phyloP scores from a whole-genome alignment of 345 rosid species.

The Heritiera littoralis region DNA sequence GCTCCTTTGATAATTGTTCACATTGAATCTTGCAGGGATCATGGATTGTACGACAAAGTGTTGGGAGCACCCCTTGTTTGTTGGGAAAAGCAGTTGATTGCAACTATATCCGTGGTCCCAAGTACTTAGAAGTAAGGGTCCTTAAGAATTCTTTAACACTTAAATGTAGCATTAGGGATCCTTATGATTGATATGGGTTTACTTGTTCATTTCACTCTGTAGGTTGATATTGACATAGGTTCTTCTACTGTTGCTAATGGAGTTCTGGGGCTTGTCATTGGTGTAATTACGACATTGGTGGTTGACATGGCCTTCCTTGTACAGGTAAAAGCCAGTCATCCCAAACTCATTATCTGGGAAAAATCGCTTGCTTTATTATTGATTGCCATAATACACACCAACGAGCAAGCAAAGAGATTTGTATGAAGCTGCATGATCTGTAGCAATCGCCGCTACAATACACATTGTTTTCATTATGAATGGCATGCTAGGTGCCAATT shows the following conservation, averaged over 20 bases:
- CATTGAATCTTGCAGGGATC: slow-evolving; percentile 70
- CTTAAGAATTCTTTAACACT: not conserved
- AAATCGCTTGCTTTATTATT: not conserved
- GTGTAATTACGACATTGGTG: slow-evolving; percentile 88
- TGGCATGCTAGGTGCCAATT: not conserved
- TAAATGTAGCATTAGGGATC: not conserved
- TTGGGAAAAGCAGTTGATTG: slow-evolving; percentile 96
- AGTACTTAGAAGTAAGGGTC: slow-evolving; percentile 76
- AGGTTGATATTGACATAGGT: slow-evolving; percentile 97
- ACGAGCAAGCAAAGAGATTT: slow-evolving; percentile 2
- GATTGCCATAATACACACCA: not conserved
- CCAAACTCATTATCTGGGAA: not conserved
- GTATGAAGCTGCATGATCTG: not conserved
- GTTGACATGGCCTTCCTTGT: slow-evolving; percentile 99
- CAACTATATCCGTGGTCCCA: slow-evolving; percentile 82
- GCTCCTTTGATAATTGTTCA: not conserved
- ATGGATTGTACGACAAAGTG: slow-evolving; percentile 99
- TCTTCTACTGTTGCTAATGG: slow-evolving; percentile 99
- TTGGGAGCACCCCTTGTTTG: slow-evolving; percentile 97
- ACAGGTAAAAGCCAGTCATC: slow-evolving; percentile 42
- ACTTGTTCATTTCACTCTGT: slow-evolving; percentile 25
- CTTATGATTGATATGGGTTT: not conserved
- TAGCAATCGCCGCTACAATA: not conserved
- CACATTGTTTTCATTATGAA: slow-evolving; percentile 6
- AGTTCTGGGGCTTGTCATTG: slow-evolving; percentile 94